Conservation (phyloP, 2,329 filamentous ascomycete species). For the Dothideomycetes sp. region DNA sequence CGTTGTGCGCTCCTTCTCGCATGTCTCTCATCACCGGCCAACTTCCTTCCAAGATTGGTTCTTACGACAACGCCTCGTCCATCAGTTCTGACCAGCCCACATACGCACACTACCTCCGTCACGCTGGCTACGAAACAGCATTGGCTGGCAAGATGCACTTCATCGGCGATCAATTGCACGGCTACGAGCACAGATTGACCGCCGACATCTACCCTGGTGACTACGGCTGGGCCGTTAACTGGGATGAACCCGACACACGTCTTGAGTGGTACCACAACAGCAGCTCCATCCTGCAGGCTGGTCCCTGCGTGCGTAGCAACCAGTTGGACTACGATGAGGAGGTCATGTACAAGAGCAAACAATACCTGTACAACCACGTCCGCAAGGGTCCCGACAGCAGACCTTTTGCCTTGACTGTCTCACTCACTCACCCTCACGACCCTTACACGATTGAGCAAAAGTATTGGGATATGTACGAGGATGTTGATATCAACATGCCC, state of each 20-base stretch:
- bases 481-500: constrained; percentile 76
- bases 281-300: constrained; percentile 84
- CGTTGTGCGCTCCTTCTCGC: constrained; percentile 82
- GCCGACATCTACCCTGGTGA: constrained; percentile 92
- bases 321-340: constrained; percentile 95
- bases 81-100: constrained; percentile 78
- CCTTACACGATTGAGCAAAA: constrained; percentile 90
- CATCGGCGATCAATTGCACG: constrained; percentile 86
- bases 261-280: constrained; percentile 97
- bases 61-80: constrained; percentile 84
- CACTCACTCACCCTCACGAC: constrained; percentile 88
- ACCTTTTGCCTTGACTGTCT: constrained; percentile 84
- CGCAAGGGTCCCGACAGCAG: constrained; percentile 64
- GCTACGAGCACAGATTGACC: constrained; percentile 87
- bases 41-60: constrained; percentile 81
- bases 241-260: constrained; percentile 76
- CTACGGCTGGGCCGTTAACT: constrained; percentile 90
- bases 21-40: constrained; percentile 93
- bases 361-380: constrained; percentile 85
- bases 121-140: constrained; percentile 78
- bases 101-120: constrained; percentile 83
- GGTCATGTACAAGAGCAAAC: constrained; percentile 82
- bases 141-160: constrained; percentile 97
- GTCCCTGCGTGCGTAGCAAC: constrained; percentile 81
- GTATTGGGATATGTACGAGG: constrained; percentile 89